A percentile compares a stretch with the other conserved stretches of the same genome.
Conservation (phyloP, 2,329 filamentous ascomycete species). For the Cryphonectria parasitica region DNA sequence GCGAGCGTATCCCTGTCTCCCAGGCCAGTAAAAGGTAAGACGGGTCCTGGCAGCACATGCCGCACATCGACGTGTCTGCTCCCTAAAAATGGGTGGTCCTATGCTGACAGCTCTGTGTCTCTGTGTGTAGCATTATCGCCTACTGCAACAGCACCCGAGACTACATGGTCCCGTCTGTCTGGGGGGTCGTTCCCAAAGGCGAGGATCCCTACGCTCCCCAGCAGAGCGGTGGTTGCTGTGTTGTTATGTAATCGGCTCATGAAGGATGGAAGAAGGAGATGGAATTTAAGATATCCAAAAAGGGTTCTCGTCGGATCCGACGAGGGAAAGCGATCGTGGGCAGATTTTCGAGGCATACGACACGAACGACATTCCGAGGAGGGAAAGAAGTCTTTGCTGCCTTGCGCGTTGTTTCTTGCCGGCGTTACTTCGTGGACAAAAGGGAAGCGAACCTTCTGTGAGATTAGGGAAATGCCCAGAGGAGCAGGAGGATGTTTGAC, state of each 20-base stretch:
- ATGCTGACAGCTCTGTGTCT: constrained; percentile 14
- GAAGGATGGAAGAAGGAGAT: constrained; percentile 17
- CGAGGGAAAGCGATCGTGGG: constrained; percentile 19
- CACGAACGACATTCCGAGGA: constrained; percentile 21
- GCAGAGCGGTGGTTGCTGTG: constrained; percentile 90
- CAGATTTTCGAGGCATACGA: constrained; percentile 25
- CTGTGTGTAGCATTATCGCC: constrained; percentile 77
- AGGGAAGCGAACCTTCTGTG: constrained; percentile 21
- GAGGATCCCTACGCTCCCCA: constrained; percentile 99
- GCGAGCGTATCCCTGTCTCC: constrained; percentile 93
- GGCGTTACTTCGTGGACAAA: constrained; percentile 30
- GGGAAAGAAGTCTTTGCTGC: constrained; percentile 19
- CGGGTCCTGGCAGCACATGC: constrained; percentile 15
- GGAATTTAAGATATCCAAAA: constrained; percentile 28
- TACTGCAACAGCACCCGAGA: constrained; percentile 98
- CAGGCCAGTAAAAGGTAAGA: constrained; percentile 85
- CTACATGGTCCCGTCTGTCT: constrained; percentile 98
- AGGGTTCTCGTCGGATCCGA: constrained; percentile 22
- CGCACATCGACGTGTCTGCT: neutral
- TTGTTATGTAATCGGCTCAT: constrained; percentile 73
- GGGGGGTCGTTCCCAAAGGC: constrained; percentile 90
- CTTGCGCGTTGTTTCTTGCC: constrained; percentile 29
- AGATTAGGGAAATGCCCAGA: constrained; percentile 19
- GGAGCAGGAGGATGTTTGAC: constrained; percentile 15
- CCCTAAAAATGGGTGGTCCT: constrained; percentile 1